Evolutionary conservation across 2,329 filamentous ascomycete species (phyloP), one percentile per base, ranked within the genome.

Genomic region (Penicillium polonicum): DNA sequence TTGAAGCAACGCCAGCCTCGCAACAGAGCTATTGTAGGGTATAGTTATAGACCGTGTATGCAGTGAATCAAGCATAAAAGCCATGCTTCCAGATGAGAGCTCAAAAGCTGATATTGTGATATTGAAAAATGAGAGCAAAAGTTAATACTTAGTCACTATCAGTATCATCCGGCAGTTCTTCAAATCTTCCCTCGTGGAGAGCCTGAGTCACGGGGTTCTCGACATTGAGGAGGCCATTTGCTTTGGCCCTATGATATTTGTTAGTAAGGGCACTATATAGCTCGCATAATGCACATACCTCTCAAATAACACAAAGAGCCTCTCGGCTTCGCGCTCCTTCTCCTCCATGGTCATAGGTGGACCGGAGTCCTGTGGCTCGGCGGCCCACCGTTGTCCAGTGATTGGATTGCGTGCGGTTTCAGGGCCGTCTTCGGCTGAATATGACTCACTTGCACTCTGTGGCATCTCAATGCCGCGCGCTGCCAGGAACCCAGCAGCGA

Each of bases 251-350:
- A 57, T 59, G 35, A 9, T 35, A 4, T 17, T 48, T n/a, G 57
- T 70, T 54, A 72, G 62, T 52, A 49, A 44, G 15, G 7, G 33
- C 5, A 12, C 21, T 15, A 10, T 19, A 21, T 19, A 27, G n/a
- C 25, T 5, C 0, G 6, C 8, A n/a, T 10, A n/a, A 17, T 19
- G 33, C 2, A 52, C 46, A 51, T 77, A 89, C 88, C 90, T 83
- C 75, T 97, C 92, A 75, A 97, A 97, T 3, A 97, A 78, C 13
- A 96, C 91, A 76, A 95, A 97, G 1, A 97, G 75, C 56, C 86
- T 84, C 74, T 97, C 93, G 0, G 92, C 93, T 71, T 99, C 94
- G 57, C 90, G 82, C 73, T 96, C 90, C 74, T 93, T 97, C 77
- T 97, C 93, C 63, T 92, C 92, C 46, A 90, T 80, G 0, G 89